Percentiles rank a stretch among this genome's conserved stretches.
phyloP scores from a whole-genome alignment of 768 basidiomycete genomes.

The Gyrodon lividus region DNA sequence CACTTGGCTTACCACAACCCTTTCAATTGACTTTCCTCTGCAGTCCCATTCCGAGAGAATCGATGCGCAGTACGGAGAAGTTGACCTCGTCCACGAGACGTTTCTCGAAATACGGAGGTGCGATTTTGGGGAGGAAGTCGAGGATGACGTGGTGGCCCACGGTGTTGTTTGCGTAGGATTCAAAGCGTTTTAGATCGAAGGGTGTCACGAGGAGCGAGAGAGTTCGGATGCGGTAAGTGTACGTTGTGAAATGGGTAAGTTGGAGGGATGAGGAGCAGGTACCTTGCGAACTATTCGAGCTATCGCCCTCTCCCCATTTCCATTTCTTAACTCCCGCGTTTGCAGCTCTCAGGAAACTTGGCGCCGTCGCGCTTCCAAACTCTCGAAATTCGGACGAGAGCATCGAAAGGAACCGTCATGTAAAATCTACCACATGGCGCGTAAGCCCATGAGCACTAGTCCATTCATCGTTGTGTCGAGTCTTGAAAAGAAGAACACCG shows the following conservation, averaged over 20 bases:
- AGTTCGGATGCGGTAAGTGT: conserved; percentile 45
- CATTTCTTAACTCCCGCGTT: conserved; percentile 56
- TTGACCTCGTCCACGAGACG: conserved; percentile 62
- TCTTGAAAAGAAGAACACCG: neutral
- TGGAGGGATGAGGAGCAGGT: conserved; percentile 29
- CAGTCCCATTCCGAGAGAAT: conserved; percentile 86
- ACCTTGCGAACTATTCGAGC: conserved; percentile 17
- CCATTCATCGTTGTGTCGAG: no score
- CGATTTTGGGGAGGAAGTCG: conserved; percentile 82
- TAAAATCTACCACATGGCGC: conserved; percentile 66
- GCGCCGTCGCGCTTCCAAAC: conserved; percentile 81
- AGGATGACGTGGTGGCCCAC: conserved; percentile 96
- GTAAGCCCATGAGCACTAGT: no score
- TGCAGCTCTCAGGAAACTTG: conserved; percentile 87
- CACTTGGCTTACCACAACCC: conserved; percentile 64
- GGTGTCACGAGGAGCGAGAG: conserved; percentile 70
- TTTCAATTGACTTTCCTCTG: conserved; percentile 92
- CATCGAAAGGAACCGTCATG: conserved; percentile 82
- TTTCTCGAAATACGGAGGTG: conserved; percentile 82
- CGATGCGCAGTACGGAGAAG: conserved; percentile 84
- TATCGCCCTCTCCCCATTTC: conserved; percentile 36
- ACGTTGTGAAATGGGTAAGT: conserved; percentile 11
- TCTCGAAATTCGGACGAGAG: conserved; percentile 95
- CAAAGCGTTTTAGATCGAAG: conserved; percentile 93
- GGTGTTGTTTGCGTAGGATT: conserved; percentile 94